A percentile compares a stretch with the other conserved stretches of the same genome.
These are phyloP conservation scores for Canna indica DNA, from an alignment of 176 grass and related monocot species.

Conservation along the genomic window DNA sequence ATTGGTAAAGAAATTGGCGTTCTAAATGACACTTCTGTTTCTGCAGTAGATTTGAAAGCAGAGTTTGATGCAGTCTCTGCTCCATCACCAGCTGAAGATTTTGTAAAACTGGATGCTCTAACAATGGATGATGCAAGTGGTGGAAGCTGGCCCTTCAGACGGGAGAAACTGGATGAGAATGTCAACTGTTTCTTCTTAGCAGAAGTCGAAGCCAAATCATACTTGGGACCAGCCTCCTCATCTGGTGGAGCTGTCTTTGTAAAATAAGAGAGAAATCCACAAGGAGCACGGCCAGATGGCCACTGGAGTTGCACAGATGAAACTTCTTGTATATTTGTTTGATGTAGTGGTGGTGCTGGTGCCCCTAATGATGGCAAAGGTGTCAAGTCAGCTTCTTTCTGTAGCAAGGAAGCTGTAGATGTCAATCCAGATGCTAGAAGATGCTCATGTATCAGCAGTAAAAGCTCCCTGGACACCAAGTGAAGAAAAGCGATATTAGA, in stretches of 20 bases:
- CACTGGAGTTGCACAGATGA: conserved; percentile 53
- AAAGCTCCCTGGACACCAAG: conserved; percentile 54
- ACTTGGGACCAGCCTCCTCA: conserved; percentile 36
- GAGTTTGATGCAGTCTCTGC: conserved; percentile 26
- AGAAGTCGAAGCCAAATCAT: conserved; percentile 34
- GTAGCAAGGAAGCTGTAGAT: conserved; percentile 65
- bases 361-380: conserved; percentile 43
- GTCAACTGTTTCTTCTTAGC: conserved; percentile 57
- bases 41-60: conserved; percentile 23
- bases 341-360: conserved; percentile 44
- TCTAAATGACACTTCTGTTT: conserved; percentile 32
- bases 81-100: conserved; percentile 32
- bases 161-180: conserved; percentile 66
- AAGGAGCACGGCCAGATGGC: conserved; percentile 56
- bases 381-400: conserved; percentile 82
- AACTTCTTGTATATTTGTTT: conserved; percentile 48
- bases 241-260: conserved; percentile 23
- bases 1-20: conserved; percentile 67
- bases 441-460: conserved; percentile 95
- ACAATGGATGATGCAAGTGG: conserved; percentile 22
- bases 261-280: conserved; percentile 51
- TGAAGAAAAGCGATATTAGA: background rate
- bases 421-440: conserved; percentile 74
- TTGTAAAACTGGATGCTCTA: conserved; percentile 29
- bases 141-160: conserved; percentile 25